A percentile compares a stretch with the other conserved stretches of the same genome.
Evolutionary conservation across 495 filamentous ascomycete genomes (phyloP).

Genomic region (Aspergillus biplanus): DNA sequence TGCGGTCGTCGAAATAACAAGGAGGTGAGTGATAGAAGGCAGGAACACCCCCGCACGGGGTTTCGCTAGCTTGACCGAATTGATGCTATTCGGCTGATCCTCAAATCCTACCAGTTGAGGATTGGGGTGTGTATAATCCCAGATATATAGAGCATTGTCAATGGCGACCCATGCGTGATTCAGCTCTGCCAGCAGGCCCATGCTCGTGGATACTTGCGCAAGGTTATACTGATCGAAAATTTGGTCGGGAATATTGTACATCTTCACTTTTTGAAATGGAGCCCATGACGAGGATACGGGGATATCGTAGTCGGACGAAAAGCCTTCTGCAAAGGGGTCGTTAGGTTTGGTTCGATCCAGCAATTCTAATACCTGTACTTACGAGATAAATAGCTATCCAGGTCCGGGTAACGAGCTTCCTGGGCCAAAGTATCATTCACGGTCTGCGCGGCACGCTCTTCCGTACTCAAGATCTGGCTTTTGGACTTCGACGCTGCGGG

Average conservation of each 20-base stretch:
- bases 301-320: conserved; percentile 90
- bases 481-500: conserved; percentile 40
- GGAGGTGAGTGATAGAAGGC: conserved; percentile 75
- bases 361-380: conserved; percentile 43
- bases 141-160: conserved; percentile 93
- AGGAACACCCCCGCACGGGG: conserved; percentile 85
- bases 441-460: conserved; percentile 80
- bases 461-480: conserved; percentile 57
- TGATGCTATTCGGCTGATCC: conserved; percentile 83
- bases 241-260: conserved; percentile 82
- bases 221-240: conserved; percentile 89
- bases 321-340: conserved; percentile 61
- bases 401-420: conserved; percentile 82
- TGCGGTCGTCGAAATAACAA: conserved; percentile 83
- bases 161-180: conserved; percentile 95
- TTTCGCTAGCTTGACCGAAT: conserved; percentile 77
- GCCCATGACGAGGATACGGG: conserved; percentile 69
- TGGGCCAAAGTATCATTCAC: conserved; percentile 75
- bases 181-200: conserved; percentile 91
- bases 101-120: conserved; percentile 92
- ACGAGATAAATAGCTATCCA: conserved; percentile 91
- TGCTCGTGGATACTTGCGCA: conserved; percentile 78
- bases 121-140: conserved; percentile 91
- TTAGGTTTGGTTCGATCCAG: conserved; percentile 1
- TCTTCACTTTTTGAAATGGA: conserved; percentile 81